A percentile compares a stretch with the other conserved stretches of the same genome.
Evolutionary conservation across 768 basidiomycete genomes (phyloP).

Genomic region (Boletus tylopilopsis): DNA sequence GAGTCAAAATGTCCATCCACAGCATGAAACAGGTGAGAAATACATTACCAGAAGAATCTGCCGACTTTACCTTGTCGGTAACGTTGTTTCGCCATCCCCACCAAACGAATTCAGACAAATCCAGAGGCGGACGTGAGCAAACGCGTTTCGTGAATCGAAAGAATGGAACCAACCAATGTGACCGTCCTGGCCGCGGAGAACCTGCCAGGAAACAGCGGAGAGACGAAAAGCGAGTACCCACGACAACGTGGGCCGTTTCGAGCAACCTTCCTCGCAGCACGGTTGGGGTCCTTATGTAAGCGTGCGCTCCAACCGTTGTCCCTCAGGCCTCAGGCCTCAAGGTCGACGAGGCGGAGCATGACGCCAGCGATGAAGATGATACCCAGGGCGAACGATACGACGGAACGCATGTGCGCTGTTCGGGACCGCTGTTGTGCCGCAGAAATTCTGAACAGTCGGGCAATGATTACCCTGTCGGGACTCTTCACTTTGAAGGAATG

Average conservation of each 20-base stretch:
- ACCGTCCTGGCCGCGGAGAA: slow-evolving; percentile 57
- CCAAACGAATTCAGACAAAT: slow-evolving; percentile 71
- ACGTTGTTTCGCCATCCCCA: slow-evolving; percentile 67
- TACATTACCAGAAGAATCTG: slow-evolving; percentile 87
- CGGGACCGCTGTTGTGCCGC: slow-evolving; percentile 18
- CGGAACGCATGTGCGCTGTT: slow-evolving; percentile 32
- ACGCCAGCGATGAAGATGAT: slow-evolving; percentile 42
- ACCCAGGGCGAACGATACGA: slow-evolving; percentile 46
- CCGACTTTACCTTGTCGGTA: slow-evolving; percentile 75
- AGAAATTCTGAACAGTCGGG: slow-evolving; percentile 15
- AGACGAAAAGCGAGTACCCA: slow-evolving; percentile 35
- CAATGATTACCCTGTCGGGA: slow-evolving; percentile 21
- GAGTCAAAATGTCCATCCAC: not conserved
- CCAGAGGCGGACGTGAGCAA: slow-evolving; percentile 33
- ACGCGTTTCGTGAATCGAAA: not conserved
- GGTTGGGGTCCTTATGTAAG: slow-evolving; percentile 55
- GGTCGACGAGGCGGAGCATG: slow-evolving; percentile 43
- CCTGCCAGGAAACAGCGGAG: not conserved
- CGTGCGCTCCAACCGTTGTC: slow-evolving; percentile 39
- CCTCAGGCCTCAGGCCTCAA: slow-evolving; percentile 36
- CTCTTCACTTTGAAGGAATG: slow-evolving; percentile 21
- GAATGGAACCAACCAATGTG: slow-evolving; percentile 51
- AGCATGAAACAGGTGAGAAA: too few relatives aligned
- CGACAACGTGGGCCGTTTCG: slow-evolving; percentile 66
- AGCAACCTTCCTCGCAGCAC: slow-evolving; percentile 58